These are phyloP conservation scores for Fraxinus quadrangulata DNA, from an alignment of 257 asterid species.

Conservation along the genomic window DNA sequence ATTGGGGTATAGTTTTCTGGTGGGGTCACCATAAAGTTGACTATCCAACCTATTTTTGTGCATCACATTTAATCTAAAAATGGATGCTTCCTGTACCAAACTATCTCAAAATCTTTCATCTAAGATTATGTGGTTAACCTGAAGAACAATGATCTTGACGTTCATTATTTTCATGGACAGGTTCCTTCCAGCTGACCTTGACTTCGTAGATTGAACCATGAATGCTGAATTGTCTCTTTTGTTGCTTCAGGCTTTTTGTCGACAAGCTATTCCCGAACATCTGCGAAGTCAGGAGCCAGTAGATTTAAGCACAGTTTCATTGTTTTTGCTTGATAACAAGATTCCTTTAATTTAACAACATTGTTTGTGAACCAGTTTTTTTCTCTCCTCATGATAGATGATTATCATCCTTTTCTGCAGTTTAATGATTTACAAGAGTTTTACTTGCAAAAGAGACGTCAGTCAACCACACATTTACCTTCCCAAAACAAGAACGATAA, in stretches of 20 bases:
- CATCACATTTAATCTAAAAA: neutral
- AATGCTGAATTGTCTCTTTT: neutral
- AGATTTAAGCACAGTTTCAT: slow-evolving; percentile 5
- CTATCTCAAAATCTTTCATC: neutral
- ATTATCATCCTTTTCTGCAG: slow-evolving; percentile 45
- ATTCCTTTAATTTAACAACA: neutral
- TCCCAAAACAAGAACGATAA: slow-evolving; percentile 46
- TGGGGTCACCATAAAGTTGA: neutral
- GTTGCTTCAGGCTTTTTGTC: neutral
- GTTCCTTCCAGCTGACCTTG: neutral
- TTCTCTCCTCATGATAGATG: slow-evolving; percentile 24
- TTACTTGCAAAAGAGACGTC: slow-evolving; percentile 80
- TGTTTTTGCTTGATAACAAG: neutral
- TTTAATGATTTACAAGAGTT: slow-evolving; percentile 84
- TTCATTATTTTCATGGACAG: slow-evolving; percentile 1
- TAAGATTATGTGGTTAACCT: neutral
- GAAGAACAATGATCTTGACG: neutral
- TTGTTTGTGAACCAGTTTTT: neutral
- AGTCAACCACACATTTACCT: slow-evolving; percentile 39
- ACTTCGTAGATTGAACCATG: neutral
- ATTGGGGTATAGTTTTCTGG: neutral
- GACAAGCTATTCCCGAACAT: neutral
- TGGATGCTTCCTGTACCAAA: neutral
- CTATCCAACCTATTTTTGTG: neutral
- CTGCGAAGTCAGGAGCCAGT: neutral